Evolutionary conservation across 345 rosid species (phyloP).

Genomic region (Lepidium africanum): DNA sequence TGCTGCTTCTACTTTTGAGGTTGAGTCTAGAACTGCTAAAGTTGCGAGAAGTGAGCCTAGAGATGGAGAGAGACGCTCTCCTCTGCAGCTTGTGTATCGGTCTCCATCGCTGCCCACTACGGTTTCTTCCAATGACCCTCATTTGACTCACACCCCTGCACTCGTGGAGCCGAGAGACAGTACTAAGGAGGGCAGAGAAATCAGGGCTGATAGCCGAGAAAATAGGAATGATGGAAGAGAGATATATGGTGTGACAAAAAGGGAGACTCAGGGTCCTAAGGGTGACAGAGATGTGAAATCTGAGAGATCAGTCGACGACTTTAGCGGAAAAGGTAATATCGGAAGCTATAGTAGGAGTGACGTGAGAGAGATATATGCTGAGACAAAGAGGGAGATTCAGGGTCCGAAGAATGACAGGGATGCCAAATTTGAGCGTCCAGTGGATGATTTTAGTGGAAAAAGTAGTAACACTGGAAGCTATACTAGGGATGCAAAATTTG

Average conservation of each 20-base stretch:
- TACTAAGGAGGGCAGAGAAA: conserved; percentile 55
- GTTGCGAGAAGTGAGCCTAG: conserved; percentile 62
- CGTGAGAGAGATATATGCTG: conserved; percentile 47
- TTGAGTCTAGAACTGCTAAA: conserved; percentile 56
- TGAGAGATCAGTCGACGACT: conserved; percentile 59
- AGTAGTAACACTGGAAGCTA: background rate
- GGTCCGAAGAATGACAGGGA: conserved; percentile 31
- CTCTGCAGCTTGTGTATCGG: conserved; percentile 52
- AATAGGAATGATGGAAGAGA: conserved; percentile 55
- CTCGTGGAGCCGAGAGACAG: conserved; percentile 45
- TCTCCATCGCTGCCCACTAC: conserved; percentile 40
- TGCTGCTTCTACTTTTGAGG: conserved; percentile 40
- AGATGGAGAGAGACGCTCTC: conserved; percentile 78
- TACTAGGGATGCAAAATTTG: conserved; percentile 51
- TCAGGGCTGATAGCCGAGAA: conserved; percentile 53
- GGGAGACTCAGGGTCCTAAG: conserved; percentile 65
- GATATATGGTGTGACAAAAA: conserved; percentile 47
- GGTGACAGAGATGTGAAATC: conserved; percentile 61
- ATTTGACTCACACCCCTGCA: conserved; percentile 24
- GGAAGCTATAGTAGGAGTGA: conserved; percentile 33
- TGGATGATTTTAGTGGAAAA: conserved; percentile 42
- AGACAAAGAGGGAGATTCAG: conserved; percentile 43
- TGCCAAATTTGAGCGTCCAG: conserved; percentile 41
- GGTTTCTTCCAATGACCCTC: conserved; percentile 43
- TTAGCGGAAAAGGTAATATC: background rate